Base-by-base conservation (phyloP, 768 basidiomycete species). In the Agrocybe pediades region DNA sequence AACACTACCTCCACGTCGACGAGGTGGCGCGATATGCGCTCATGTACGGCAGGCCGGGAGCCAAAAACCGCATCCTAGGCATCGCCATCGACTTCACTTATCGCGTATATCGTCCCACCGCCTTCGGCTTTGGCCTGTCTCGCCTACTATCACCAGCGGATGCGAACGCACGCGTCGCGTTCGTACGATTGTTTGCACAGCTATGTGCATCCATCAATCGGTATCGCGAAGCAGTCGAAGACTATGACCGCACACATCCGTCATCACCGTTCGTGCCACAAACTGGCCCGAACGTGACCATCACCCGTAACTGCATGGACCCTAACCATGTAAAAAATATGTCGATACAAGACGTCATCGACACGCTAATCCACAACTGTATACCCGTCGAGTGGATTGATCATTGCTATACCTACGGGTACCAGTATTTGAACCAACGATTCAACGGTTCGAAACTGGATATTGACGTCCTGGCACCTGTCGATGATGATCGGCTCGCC, bases 331-430 rank as follows among this genome's bases (percentile, higher is more conserved):
- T 13, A 7, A 16, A 24, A 6, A 57, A 53, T 39, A 9, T 53
- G 6, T 25, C 33, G 0, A 6, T 40, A 19, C 9, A 44, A 13
- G 49, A 56, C 19, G 36, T 51, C 5, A 25, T 56, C 21, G 15
- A 52, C 3, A 9, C 15, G 4, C 41, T 56, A 13, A 17, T 56
- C 3, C n/a, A 33, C 8, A 56, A 56, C 23, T 17, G 40, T 0
- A 47, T 56, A 3, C 55, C 51, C 2, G 29, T 39, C n/a, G 39
- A 29, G n/a, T 56, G 51, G 55, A 21, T 56, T 15, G 46, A 56
- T 24, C 55, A 56, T 24, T 15, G 36, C 0, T 56, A 56, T 24
- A 47, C 9, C 46, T 47, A 26, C n/a, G 19, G 42, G 15, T 47
- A 17, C 25, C 46, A 47, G 20, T 47, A 33, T 30, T 7, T 47